Percentiles rank a stretch among this genome's conserved stretches.
Evolutionary conservation across 2,329 filamentous ascomycete species (phyloP).

Genomic region (Botrytis sinoallii): DNA sequence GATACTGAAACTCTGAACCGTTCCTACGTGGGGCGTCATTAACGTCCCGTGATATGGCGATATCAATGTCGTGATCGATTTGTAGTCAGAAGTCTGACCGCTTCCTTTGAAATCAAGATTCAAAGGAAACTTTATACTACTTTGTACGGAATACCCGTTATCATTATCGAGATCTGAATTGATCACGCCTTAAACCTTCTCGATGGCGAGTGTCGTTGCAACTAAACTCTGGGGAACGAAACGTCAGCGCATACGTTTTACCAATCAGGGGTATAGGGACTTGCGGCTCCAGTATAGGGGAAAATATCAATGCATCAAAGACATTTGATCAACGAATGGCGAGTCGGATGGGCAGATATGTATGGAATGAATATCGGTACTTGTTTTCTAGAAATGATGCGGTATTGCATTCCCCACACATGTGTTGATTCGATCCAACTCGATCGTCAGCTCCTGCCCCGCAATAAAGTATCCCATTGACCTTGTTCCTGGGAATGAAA

Average conservation of each 20-base stretch:
- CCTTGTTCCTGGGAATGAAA: background rate
- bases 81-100: constrained; percentile 7
- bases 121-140: constrained; percentile 4
- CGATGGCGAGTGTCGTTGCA: constrained; percentile 8
- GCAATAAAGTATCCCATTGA: background rate
- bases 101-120: background rate
- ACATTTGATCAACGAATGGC: background rate
- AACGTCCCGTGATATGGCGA: constrained; percentile 12
- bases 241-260: constrained; percentile 5
- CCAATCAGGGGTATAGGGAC: constrained; percentile 1
- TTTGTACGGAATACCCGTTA: background rate
- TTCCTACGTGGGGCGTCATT: background rate
- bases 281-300: background rate
- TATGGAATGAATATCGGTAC: background rate
- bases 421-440: background rate
- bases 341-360: background rate
- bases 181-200: constrained; percentile 12
- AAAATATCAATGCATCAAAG: background rate
- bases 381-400: background rate
- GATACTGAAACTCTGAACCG: background rate
- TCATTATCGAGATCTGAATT: background rate
- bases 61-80: constrained; percentile 9
- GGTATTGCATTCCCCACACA: background rate
- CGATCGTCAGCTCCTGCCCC: background rate
- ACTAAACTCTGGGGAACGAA: background rate